These are phyloP conservation scores for Afroboletus lepidellus DNA, from an alignment of 1,284 basidiomycete species.

Conservation along the genomic window DNA sequence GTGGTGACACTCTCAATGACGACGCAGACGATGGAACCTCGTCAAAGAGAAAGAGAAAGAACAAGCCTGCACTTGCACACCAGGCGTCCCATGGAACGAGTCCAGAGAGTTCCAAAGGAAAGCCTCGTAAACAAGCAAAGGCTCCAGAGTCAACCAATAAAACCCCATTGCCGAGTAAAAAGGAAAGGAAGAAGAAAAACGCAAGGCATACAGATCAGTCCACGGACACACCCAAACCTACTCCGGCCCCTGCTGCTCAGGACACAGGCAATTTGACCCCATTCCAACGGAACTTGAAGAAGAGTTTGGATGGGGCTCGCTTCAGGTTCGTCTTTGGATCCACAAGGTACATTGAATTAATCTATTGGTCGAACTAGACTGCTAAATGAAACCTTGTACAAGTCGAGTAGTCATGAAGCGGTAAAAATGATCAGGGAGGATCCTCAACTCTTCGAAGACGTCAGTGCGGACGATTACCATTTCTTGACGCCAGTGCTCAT, in stretches of 20 bases:
- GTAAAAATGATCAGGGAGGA: slow-evolving; percentile 80
- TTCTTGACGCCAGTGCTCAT: slow-evolving; percentile 8
- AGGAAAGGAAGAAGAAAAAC: slow-evolving; percentile 20
- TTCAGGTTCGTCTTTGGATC: slow-evolving; percentile 59
- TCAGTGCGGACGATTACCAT: slow-evolving; percentile 33
- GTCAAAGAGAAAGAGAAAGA: slow-evolving; percentile 38
- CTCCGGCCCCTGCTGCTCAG: slow-evolving; percentile 6
- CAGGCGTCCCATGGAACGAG: slow-evolving; percentile 16
- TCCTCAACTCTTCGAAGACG: slow-evolving; percentile 74
- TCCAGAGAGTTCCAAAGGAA: not conserved
- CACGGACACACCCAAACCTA: slow-evolving; percentile 3
- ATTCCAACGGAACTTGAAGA: slow-evolving; percentile 74
- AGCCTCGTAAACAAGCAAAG: slow-evolving; percentile 3
- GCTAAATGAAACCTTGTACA: slow-evolving; percentile 89
- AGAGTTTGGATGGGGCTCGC: slow-evolving; percentile 78
- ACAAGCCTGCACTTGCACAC: slow-evolving; percentile 24
- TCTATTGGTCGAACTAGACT: slow-evolving; percentile 46
- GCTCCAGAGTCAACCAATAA: not conserved
- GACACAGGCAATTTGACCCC: slow-evolving; percentile 51
- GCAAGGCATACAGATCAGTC: slow-evolving; percentile 9
- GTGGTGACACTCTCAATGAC: slow-evolving; percentile 23
- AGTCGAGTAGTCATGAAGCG: slow-evolving; percentile 73
- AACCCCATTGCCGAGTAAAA: slow-evolving; percentile 10
- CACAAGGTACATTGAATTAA: slow-evolving; percentile 6
- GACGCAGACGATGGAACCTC: slow-evolving; percentile 5